Base-by-base conservation (phyloP, 148 eudicot species). In the Rhododendron simsii region DNA sequence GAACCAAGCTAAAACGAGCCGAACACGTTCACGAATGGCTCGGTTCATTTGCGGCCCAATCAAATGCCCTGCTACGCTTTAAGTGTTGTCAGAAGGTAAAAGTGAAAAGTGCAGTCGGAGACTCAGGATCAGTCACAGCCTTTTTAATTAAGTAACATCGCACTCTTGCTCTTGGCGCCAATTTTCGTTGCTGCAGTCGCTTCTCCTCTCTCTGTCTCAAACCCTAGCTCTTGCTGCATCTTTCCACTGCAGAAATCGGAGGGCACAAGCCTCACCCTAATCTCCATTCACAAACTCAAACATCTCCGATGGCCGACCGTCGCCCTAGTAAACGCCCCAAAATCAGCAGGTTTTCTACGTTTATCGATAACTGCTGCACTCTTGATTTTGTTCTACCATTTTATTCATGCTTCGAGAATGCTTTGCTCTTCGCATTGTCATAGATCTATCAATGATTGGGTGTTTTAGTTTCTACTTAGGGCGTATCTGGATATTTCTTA, bases 291-390 rank as follows among this genome's bases (percentile, higher is more conserved):
- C n/a, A 35, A 16, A 4, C 81, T 21, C 8, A 51, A 35, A 26
- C n/a, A 14, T 33, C 10, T 41, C 2, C 84, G 47, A 93, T 93
- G 96, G 84, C 83, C 18, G 92, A 93, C 76, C 88, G 90, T 65
- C 89, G 87, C 23, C 86, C 92, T 16, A 55, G 15, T 1, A 94
- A 94, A 86, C 96, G 96, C 88, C 92, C 91, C 73, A 94, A 93
- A 93, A 73, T 90, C 90, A 89, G 20, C 87, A 94, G 96, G 96
- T 94, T 86, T 55, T 55, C 61, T 55, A 55, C 61, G 61, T 55
- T 15, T 82, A 41, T 63, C 5, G 28, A 12, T 37, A 3, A 20
- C 7, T 80, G 10, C 37, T 79, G 50, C 74, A 69, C 65, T 37
- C 39, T 69, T 21, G 4, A 3, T 14, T 53, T 16, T 55, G 61